Evolutionary conservation across 352 stramenopile species (phyloP).

Genomic region (Phytopythium litorale): DNA sequence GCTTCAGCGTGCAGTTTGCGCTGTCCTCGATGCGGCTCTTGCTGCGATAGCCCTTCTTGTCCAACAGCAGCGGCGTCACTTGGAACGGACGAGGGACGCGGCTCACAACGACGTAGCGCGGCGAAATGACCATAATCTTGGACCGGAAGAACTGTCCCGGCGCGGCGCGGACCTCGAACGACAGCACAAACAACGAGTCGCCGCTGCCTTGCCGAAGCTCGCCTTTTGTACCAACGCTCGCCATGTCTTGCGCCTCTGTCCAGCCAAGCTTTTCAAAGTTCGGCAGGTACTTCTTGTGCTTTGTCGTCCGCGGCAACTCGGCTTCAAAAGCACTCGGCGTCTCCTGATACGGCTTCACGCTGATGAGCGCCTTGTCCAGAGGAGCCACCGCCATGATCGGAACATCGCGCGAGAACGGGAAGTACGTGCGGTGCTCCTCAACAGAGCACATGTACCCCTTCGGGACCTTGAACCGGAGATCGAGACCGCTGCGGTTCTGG

Average conservation of each 20-base stretch:
- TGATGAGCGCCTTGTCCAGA: slow-evolving; percentile 58
- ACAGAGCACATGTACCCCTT: slow-evolving; percentile 53
- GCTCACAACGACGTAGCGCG: slow-evolving; percentile 73
- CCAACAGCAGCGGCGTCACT: slow-evolving; percentile 68
- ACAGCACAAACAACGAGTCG: slow-evolving; percentile 67
- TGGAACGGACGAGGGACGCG: slow-evolving; percentile 57
- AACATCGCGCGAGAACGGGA: slow-evolving; percentile 54
- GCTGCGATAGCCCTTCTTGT: slow-evolving; percentile 58
- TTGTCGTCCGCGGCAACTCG: slow-evolving; percentile 38
- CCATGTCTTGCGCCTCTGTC: slow-evolving; percentile 70
- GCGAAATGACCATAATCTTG: slow-evolving; percentile 79
- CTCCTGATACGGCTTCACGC: slow-evolving; percentile 65
- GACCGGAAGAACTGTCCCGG: slow-evolving; percentile 79
- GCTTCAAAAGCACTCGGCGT: slow-evolving; percentile 51
- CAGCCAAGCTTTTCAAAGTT: slow-evolving; percentile 68
- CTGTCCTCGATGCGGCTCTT: slow-evolving; percentile 26
- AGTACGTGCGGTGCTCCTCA: slow-evolving; percentile 71
- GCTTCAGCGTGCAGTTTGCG: slow-evolving; percentile 39
- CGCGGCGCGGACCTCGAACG: slow-evolving; percentile 75
- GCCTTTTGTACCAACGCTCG: slow-evolving; percentile 69
- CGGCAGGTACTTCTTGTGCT: slow-evolving; percentile 71
- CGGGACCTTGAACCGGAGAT: slow-evolving; percentile 60
- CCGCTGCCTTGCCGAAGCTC: slow-evolving; percentile 46
- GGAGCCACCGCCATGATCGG: slow-evolving; percentile 63
- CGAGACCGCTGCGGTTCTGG: slow-evolving; percentile 78